Evolutionary conservation across 768 basidiomycete genomes (phyloP).

Genomic region (Trametes villosa): DNA sequence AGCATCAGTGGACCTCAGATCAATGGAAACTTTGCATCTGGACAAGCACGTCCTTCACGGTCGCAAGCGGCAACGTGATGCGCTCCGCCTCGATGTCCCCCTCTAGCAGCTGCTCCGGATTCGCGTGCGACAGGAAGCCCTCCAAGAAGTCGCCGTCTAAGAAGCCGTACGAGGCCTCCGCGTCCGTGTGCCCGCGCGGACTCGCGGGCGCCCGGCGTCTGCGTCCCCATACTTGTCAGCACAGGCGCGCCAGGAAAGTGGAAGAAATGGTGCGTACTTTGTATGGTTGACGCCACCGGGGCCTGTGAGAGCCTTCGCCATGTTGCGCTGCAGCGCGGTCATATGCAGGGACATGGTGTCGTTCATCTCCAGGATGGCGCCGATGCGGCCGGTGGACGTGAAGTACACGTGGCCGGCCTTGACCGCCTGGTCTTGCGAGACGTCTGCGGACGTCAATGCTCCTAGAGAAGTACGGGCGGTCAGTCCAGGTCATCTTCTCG

Average conservation of each 20-base stretch:
- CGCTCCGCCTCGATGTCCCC: slow-evolving; percentile 65
- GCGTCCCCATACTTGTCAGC: not conserved
- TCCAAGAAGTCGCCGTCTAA: slow-evolving; percentile 90
- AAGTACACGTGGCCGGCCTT: slow-evolving; percentile 71
- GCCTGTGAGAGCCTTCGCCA: slow-evolving; percentile 55
- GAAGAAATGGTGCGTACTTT: slow-evolving; percentile 46
- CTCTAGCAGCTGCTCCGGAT: slow-evolving; percentile 53
- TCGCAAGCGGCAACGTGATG: slow-evolving; percentile 47
- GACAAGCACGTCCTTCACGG: slow-evolving; percentile 47
- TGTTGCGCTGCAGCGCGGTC: slow-evolving; percentile 75
- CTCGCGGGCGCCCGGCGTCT: slow-evolving; percentile 77
- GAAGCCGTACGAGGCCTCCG: slow-evolving; percentile 67
- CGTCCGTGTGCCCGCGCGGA: slow-evolving; percentile 58
- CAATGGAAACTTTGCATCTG: slow-evolving; percentile 48
- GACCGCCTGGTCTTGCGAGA: slow-evolving; percentile 46
- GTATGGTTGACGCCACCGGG: slow-evolving; percentile 64
- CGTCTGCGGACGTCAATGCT: slow-evolving; percentile 51
- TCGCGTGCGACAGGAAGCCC: slow-evolving; percentile 52
- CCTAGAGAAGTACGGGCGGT: slow-evolving; percentile 43
- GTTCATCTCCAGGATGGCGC: slow-evolving; percentile 65
- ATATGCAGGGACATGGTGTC: slow-evolving; percentile 60
- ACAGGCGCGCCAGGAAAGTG: not conserved
- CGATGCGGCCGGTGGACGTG: slow-evolving; percentile 80
- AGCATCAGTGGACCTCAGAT: too few species aligned
- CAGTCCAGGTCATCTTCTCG: slow-evolving; percentile 6